These are phyloP conservation scores for Terfezia boudieri DNA, from an alignment of 495 filamentous ascomycete species.

Conservation along the genomic window DNA sequence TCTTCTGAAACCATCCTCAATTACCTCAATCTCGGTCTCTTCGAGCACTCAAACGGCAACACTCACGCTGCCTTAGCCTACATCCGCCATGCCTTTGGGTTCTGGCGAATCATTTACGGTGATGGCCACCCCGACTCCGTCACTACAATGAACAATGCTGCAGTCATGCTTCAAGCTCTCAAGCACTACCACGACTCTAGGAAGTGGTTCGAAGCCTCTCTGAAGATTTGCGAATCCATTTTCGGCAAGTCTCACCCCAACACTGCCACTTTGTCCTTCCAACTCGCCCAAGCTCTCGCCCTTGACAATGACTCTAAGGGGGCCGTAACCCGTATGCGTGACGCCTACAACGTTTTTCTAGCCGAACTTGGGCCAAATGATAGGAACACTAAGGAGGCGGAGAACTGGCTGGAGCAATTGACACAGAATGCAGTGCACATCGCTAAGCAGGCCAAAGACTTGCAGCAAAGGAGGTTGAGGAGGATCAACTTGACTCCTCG, in stretches of 20 bases:
- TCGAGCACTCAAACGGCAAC: conserved; percentile 77
- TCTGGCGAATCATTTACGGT: conserved; percentile 96
- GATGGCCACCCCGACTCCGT: conserved; percentile 87
- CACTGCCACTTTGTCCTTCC: conserved; percentile 89
- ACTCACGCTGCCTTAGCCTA: conserved; percentile 64
- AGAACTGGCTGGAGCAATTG: conserved; percentile 88
- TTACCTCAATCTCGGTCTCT: conserved; percentile 90
- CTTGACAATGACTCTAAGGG: conserved; percentile 78
- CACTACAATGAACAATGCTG: conserved; percentile 96
- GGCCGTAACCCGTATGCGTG: conserved; percentile 77
- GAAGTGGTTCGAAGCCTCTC: conserved; percentile 86
- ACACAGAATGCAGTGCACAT: conserved; percentile 85
- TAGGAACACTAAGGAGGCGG: conserved; percentile 84
- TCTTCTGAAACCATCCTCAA: conserved; percentile 77
- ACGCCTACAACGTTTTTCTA: conserved; percentile 88
- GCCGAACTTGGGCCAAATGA: conserved; percentile 62
- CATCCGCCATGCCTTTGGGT: conserved; percentile 74
- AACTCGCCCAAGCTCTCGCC: conserved; percentile 83
- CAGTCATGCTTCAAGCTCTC: conserved; percentile 89
- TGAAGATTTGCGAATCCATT: conserved; percentile 63
- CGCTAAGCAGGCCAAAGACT: conserved; percentile 74
- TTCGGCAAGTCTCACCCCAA: conserved; percentile 74
- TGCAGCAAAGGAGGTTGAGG: conserved; percentile 46
- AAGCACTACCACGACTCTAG: conserved; percentile 83
- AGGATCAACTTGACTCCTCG: conserved; percentile 35